Percentiles rank a stretch among this genome's conserved stretches.
Evolutionary conservation across 2,329 filamentous ascomycete species (phyloP).

Genomic region (Aspergillus sp.): DNA sequence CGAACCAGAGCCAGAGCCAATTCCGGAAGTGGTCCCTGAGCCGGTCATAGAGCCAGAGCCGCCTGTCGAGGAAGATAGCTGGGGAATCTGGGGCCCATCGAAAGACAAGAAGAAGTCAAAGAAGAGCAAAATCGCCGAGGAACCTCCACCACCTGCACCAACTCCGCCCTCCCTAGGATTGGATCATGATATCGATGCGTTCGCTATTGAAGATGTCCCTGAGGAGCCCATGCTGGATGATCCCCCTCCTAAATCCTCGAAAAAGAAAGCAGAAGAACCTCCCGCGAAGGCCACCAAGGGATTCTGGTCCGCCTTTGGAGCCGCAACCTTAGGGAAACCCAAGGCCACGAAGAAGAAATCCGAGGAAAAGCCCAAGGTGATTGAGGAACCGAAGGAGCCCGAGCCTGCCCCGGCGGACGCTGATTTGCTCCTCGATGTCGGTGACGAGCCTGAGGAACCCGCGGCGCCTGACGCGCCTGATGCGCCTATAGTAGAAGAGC

Average conservation of each 20-base stretch:
- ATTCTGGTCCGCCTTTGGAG: conserved; percentile 47
- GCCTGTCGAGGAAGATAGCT: conserved; percentile 26
- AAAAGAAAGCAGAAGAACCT: conserved; percentile 42
- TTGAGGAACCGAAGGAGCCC: conserved; percentile 29
- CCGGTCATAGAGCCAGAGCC: conserved; percentile 11
- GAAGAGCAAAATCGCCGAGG: conserved; percentile 45
- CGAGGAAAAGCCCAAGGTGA: conserved; percentile 47
- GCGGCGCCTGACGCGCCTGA: conserved; percentile 35
- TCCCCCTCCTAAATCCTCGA: conserved; percentile 37
- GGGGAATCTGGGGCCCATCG: conserved; percentile 36
- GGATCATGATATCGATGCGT: conserved; percentile 36
- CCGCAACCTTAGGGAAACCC: conserved; percentile 36
- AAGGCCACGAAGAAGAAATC: conserved; percentile 47
- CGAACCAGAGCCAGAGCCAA: conserved; percentile 32
- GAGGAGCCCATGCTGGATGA: conserved; percentile 40
- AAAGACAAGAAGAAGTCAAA: conserved; percentile 52
- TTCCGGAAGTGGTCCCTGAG: conserved; percentile 20
- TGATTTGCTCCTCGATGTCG: conserved; percentile 37
- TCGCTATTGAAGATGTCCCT: conserved; percentile 28
- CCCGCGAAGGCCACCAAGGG: conserved; percentile 35
- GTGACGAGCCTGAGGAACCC: conserved; percentile 28
- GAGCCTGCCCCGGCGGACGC: conserved; percentile 19
- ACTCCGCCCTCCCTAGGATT: conserved; percentile 48
- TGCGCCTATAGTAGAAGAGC: conserved; percentile 40
- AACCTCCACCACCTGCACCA: conserved; percentile 49